Evolutionary conservation across 2,329 filamentous ascomycete species (phyloP).

Genomic region (Pseudopithomyces maydicus): DNA sequence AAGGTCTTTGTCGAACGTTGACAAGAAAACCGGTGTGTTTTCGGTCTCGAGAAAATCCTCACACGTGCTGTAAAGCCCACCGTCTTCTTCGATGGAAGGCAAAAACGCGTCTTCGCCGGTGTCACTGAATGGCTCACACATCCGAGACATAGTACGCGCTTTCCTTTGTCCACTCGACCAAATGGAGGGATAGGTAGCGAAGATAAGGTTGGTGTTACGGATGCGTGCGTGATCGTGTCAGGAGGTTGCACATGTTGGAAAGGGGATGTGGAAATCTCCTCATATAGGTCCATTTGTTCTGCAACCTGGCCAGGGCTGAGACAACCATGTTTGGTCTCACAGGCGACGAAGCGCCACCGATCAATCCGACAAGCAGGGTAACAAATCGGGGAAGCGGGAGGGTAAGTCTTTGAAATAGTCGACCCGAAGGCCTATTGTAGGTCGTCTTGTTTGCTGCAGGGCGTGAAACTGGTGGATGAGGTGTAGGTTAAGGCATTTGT

Average conservation of each 20-base stretch:
- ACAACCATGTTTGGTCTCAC: constrained; percentile 4
- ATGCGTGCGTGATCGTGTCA: background rate
- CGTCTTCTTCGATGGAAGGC: background rate
- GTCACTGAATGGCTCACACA: background rate
- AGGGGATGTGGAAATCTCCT: background rate
- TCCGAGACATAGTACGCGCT: constrained; percentile 3
- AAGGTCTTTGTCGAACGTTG: background rate
- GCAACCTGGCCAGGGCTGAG: constrained; percentile 3
- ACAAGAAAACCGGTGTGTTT: background rate
- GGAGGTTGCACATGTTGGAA: background rate
- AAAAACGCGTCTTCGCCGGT: background rate
- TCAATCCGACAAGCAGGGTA: background rate
- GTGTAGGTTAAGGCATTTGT: background rate
- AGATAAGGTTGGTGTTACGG: background rate
- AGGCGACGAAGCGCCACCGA: background rate
- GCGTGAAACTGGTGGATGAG: background rate
- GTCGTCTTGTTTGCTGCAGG: background rate
- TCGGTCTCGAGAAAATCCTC: background rate
- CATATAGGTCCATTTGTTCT: background rate
- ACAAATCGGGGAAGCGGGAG: background rate
- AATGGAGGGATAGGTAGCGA: background rate
- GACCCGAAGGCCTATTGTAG: background rate
- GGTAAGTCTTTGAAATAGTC: no score
- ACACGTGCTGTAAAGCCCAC: background rate
- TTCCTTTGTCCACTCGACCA: background rate